These are phyloP conservation scores for Actinomucor elegans DNA, from an alignment of 371 early-diverging fungal genomes.

Conservation along the genomic window DNA sequence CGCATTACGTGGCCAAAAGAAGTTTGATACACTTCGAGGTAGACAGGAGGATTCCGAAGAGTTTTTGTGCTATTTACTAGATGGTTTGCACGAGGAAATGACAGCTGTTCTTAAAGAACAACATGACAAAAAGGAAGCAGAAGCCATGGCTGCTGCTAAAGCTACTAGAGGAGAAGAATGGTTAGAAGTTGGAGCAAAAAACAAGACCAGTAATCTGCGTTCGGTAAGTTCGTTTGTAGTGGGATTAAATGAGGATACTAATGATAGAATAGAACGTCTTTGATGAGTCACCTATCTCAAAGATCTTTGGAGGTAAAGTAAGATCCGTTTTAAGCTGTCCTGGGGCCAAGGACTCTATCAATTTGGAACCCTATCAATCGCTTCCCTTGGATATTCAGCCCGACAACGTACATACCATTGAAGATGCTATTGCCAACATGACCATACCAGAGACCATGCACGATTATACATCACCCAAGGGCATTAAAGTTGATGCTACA, in stretches of 20 bases:
- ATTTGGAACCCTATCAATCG: slow-evolving; percentile 85
- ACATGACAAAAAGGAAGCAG: slow-evolving; percentile 24
- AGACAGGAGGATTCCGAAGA: slow-evolving; percentile 98
- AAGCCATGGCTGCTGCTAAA: slow-evolving; percentile 2
- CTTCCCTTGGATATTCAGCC: slow-evolving; percentile 90
- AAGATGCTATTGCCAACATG: slow-evolving; percentile 83
- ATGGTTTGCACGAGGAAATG: slow-evolving; percentile 95
- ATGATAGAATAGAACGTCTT: slow-evolving; percentile 50
- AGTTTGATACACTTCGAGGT: slow-evolving; percentile 83
- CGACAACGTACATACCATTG: slow-evolving; percentile 72
- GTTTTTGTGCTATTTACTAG: slow-evolving; percentile 88
- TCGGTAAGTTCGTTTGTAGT: slow-evolving; percentile 17
- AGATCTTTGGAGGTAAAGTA: slow-evolving; percentile 84
- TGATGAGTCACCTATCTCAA: slow-evolving; percentile 78
- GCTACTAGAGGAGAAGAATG: slow-evolving; percentile 63
- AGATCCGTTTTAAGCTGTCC: slow-evolving; percentile 78
- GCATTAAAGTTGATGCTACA: slow-evolving; percentile 70
- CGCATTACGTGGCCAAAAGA: slow-evolving; percentile 75
- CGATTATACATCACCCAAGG: slow-evolving; percentile 49
- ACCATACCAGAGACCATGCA: slow-evolving; percentile 77
- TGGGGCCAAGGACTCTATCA: slow-evolving; percentile 80
- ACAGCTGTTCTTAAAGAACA: slow-evolving; percentile 39
- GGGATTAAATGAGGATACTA: not conserved
- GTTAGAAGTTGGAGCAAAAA: slow-evolving; percentile 90
- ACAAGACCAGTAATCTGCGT: slow-evolving; percentile 60